Evolutionary conservation across 2,329 filamentous ascomycete species (phyloP).

Genomic region (Arachnomyces sp.): DNA sequence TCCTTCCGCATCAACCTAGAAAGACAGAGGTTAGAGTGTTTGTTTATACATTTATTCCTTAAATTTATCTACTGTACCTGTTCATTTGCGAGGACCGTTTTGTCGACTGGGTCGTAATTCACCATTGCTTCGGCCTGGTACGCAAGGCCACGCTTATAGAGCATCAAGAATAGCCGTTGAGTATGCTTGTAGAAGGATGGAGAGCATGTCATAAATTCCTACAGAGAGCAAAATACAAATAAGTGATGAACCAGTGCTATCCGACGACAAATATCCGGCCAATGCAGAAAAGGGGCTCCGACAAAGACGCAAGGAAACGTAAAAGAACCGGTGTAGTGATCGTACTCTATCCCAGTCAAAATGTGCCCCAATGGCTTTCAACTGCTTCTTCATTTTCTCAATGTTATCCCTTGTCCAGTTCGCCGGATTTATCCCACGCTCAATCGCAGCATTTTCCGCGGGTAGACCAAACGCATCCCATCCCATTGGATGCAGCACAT

Average conservation of each 20-base stretch:
- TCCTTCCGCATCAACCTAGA: slow-evolving; percentile 67
- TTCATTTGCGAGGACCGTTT: slow-evolving; percentile 85
- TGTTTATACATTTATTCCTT: not conserved
- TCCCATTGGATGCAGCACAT: slow-evolving; percentile 82
- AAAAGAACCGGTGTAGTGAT: slow-evolving; percentile 2
- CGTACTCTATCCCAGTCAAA: slow-evolving; percentile 79
- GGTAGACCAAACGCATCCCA: slow-evolving; percentile 92
- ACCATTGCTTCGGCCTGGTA: slow-evolving; percentile 78
- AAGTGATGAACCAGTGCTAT: slow-evolving; percentile 4
- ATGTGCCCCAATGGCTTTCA: slow-evolving; percentile 68
- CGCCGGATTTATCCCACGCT: slow-evolving; percentile 68
- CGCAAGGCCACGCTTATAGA: slow-evolving; percentile 66
- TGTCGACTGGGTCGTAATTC: slow-evolving; percentile 85
- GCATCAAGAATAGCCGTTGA: slow-evolving; percentile 72
- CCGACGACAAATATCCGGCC: too few relatives aligned
- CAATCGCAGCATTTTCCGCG: slow-evolving; percentile 84
- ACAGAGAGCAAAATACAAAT: slow-evolving; percentile 10
- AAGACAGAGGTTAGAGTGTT: slow-evolving; percentile 7
- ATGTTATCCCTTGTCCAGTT: slow-evolving; percentile 78
- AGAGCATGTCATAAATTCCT: slow-evolving; percentile 81
- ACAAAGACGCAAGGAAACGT: not conserved
- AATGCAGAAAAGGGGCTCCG: not conserved
- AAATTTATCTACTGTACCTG: slow-evolving; percentile 42
- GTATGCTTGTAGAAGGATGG: slow-evolving; percentile 85
- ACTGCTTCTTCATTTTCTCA: slow-evolving; percentile 72